Percentiles rank a stretch among this genome's conserved stretches.
Conservation (phyloP, 1,139 yeast species). For the Groenewaldozyma auringiensis region DNA sequence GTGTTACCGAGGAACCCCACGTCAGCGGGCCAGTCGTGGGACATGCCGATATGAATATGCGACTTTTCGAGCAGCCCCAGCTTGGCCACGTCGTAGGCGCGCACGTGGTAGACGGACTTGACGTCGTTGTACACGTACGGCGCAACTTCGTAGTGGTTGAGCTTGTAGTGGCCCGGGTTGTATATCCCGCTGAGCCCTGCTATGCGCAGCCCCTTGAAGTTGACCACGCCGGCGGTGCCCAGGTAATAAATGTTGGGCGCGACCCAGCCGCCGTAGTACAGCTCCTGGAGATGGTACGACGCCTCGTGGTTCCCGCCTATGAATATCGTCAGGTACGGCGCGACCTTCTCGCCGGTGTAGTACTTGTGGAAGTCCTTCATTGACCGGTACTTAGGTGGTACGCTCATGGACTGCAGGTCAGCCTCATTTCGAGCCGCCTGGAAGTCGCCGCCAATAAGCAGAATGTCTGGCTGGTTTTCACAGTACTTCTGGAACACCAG, state of each 20-base stretch:
- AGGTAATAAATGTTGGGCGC: slow-evolving; percentile 85
- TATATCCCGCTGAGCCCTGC: slow-evolving; percentile 84
- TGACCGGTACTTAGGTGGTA: slow-evolving; percentile 42
- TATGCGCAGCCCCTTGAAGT: slow-evolving; percentile 66
- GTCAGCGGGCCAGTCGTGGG: slow-evolving; percentile 95
- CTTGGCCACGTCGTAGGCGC: slow-evolving; percentile 56
- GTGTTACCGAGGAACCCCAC: slow-evolving; percentile 60
- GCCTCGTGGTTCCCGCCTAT: slow-evolving; percentile 97
- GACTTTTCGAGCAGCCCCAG: slow-evolving; percentile 33
- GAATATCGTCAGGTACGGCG: slow-evolving; percentile 73
- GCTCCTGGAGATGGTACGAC: slow-evolving; percentile 63
- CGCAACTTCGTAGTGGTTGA: slow-evolving; percentile 36
- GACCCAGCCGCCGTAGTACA: slow-evolving; percentile 89
- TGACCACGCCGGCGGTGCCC: slow-evolving; percentile 70
- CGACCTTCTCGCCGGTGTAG: slow-evolving; percentile 50
- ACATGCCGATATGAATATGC: slow-evolving; percentile 48
- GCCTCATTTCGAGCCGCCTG: slow-evolving; percentile 58
- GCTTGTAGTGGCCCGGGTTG: slow-evolving; percentile 41
- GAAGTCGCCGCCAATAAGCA: slow-evolving; percentile 82
- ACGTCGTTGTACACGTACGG: slow-evolving; percentile 45
- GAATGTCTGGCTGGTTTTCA: slow-evolving; percentile 45
- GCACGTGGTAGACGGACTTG: slow-evolving; percentile 65
- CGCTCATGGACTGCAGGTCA: slow-evolving; percentile 62
- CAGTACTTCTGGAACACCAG: slow-evolving; percentile 23
- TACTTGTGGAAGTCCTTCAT: slow-evolving; percentile 77